These are phyloP conservation scores for Arachnomyces sp. DNA, from an alignment of 2,329 filamentous ascomycete species.

Conservation along the genomic window DNA sequence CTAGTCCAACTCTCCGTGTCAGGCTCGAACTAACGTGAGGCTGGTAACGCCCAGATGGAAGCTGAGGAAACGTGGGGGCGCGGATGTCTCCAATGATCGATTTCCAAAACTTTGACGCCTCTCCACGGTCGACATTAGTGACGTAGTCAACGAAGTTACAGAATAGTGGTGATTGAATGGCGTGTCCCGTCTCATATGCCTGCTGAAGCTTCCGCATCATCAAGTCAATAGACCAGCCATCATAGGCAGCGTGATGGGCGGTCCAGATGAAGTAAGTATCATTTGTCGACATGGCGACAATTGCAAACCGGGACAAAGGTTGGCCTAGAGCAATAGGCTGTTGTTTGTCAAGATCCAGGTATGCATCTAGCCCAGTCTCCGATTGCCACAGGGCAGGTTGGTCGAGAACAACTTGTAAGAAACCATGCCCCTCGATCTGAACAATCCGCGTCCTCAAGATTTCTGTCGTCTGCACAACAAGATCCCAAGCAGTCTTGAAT, in stretches of 20 bases:
- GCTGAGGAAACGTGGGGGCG: constrained; percentile 9
- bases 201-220: constrained; percentile 13
- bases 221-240: constrained; percentile 17
- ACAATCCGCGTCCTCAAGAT: constrained; percentile 36
- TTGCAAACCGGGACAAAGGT: constrained; percentile 22
- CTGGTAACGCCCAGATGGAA: constrained; percentile 10
- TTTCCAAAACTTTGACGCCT: constrained; percentile 13
- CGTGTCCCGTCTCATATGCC: constrained; percentile 10
- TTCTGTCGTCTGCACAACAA: constrained; percentile 23
- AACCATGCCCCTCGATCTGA: constrained; percentile 12
- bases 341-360: constrained; percentile 11
- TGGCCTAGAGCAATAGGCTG: constrained; percentile 19
- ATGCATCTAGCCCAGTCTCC: constrained; percentile 10
- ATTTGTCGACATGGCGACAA: constrained; percentile 9
- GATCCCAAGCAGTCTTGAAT: constrained; percentile 34
- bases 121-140: constrained; percentile 6
- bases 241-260: too few species aligned
- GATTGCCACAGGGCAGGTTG: constrained; percentile 16
- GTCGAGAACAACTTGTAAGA: constrained; percentile 9
- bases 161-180: constrained; percentile 10
- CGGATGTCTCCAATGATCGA: constrained; percentile 9
- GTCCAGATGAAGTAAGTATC: too few species aligned
- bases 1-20: too few species aligned
- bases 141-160: constrained; percentile 19
- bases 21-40: constrained; percentile 6